Evolutionary conservation across 202 grass and related monocot species (phyloP).

Genomic region (Miscanthus sacchariflorus): DNA sequence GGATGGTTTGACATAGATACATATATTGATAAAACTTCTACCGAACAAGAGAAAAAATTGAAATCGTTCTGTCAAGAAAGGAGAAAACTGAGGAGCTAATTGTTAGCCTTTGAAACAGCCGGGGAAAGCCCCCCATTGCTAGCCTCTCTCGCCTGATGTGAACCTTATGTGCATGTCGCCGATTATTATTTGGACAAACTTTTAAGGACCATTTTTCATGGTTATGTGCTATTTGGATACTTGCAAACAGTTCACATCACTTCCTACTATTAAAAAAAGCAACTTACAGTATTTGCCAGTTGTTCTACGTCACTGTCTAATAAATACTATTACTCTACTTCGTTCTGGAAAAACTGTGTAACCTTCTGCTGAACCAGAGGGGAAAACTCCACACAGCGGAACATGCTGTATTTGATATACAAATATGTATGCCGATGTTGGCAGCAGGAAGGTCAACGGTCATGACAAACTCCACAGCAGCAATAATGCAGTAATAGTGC

Average conservation of each 20-base stretch:
- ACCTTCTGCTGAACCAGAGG: not conserved
- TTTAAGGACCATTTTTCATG: not conserved
- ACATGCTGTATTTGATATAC: not conserved
- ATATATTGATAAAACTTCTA: no score
- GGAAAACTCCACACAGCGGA: not conserved
- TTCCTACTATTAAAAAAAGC: no score
- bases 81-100: not conserved
- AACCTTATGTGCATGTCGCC: not conserved
- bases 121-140: not conserved
- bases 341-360: not conserved
- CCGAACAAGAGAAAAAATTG: no score
- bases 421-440: not conserved
- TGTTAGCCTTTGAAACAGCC: not conserved
- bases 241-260: constrained; percentile 10
- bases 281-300: no score
- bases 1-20: no score
- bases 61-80: not conserved
- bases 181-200: not conserved
- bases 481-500: no score
- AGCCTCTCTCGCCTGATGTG: not conserved
- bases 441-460: not conserved
- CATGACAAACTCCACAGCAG: no score
- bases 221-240: constrained; percentile 20
- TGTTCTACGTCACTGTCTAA: not conserved
- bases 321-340: not conserved